phyloP scores from a whole-genome alignment of 495 filamentous ascomycete species.

The Penicillium cinerascens region DNA sequence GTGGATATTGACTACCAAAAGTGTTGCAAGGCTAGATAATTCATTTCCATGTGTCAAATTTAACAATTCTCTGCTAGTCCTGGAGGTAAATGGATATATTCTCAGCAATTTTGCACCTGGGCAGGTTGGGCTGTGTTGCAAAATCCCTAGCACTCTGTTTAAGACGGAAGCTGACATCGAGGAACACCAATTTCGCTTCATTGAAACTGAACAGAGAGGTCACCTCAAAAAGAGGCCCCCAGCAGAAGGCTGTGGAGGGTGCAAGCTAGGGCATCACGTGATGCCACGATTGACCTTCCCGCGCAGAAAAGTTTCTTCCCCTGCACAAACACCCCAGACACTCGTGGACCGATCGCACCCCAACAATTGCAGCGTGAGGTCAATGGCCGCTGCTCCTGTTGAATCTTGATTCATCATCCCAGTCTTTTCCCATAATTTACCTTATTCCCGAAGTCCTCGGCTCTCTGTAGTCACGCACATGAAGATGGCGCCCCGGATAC shows the following conservation, averaged over 20 bases:
- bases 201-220: background rate
- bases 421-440: background rate
- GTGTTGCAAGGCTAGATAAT: no score
- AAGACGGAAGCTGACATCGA: no score
- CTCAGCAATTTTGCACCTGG: no score
- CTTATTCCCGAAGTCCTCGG: slow-evolving; percentile 1
- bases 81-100: no score
- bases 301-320: slow-evolving; percentile 41
- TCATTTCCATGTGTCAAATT: no score
- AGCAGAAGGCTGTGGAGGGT: background rate
- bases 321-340: slow-evolving; percentile 11
- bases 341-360: slow-evolving; percentile 2
- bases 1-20: no score
- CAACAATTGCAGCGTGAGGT: background rate
- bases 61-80: no score
- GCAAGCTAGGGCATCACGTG: slow-evolving; percentile 23
- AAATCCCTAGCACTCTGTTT: no score
- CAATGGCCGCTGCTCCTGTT: slow-evolving; percentile 10
- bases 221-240: background rate
- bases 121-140: no score
- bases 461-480: slow-evolving; percentile 6
- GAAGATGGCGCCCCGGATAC: slow-evolving; percentile 47
- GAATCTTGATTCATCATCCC: background rate
- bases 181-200: background rate
- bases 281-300: slow-evolving; percentile 17